Conservation (phyloP, 495 filamentous ascomycete genomes). For the Cercophora sp. region DNA sequence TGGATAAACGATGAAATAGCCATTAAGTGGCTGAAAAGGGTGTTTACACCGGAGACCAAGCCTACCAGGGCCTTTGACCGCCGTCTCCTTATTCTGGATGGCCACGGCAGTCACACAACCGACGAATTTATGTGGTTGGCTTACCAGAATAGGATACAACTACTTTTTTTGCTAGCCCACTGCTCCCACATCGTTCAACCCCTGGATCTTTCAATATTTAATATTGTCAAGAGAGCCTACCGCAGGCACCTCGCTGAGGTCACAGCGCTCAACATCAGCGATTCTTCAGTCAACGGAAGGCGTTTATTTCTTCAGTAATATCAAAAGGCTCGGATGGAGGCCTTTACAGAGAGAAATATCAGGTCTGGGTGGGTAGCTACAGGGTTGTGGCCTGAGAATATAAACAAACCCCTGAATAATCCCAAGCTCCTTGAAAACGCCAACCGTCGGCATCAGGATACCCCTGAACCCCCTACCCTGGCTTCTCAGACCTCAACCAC, state of each 20-base stretch:
- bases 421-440: not conserved
- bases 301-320: not conserved
- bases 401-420: not conserved
- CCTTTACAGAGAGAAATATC: not conserved
- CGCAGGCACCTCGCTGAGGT: not conserved
- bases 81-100: conserved; percentile 31
- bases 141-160: conserved; percentile 7
- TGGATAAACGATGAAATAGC: conserved; percentile 6
- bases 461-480: not conserved
- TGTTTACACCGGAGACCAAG: conserved; percentile 16
- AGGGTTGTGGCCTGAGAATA: not conserved
- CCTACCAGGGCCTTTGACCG: conserved; percentile 4
- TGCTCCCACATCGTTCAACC: conserved; percentile 18
- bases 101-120: conserved; percentile 19
- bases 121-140: conserved; percentile 7
- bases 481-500: not conserved
- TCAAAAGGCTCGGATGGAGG: not conserved
- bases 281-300: not conserved
- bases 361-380: not conserved
- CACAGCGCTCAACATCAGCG: not conserved
- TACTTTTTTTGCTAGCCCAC: conserved; percentile 10
- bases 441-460: no score
- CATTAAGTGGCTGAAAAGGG: conserved; percentile 4
- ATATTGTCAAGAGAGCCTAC: not conserved
- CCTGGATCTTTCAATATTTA: conserved; percentile 15